Evolutionary conservation across 352 stramenopile genomes (phyloP).

Genomic region (Aphanomyces cochlioides): DNA sequence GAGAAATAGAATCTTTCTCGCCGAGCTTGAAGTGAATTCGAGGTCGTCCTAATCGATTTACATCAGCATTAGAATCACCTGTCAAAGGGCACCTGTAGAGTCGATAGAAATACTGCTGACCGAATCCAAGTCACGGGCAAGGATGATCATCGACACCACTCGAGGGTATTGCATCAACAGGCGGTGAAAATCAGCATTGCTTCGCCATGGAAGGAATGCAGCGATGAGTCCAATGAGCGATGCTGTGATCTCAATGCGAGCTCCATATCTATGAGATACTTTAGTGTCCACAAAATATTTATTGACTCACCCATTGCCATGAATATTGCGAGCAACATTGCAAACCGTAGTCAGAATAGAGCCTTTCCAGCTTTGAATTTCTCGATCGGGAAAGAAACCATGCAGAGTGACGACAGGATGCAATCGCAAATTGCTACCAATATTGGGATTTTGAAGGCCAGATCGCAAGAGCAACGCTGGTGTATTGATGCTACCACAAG

Average conservation of each 20-base stretch:
- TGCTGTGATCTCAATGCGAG: constrained; percentile 32
- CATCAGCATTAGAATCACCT: not conserved
- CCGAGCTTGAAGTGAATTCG: constrained; percentile 4
- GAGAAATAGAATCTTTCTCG: constrained; percentile 30
- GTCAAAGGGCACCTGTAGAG: too few species aligned
- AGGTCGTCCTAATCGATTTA: not conserved
- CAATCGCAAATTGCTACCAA: constrained; percentile 33
- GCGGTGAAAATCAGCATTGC: constrained; percentile 3
- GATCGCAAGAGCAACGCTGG: constrained; percentile 34
- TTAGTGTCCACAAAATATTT: not conserved
- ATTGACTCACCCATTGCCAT: constrained; percentile 18
- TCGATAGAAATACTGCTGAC: not conserved
- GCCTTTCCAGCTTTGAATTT: constrained; percentile 28
- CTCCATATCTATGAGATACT: constrained; percentile 27
- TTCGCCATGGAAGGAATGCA: not conserved
- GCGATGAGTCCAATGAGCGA: constrained; percentile 24
- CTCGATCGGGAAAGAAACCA: constrained; percentile 22
- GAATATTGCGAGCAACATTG: constrained; percentile 27
- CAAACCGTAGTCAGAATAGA: constrained; percentile 36
- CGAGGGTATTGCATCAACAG: not conserved
- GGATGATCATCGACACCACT: not conserved
- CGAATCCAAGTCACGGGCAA: constrained; percentile 5
- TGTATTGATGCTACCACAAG: constrained; percentile 32
- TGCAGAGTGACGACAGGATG: constrained; percentile 32
- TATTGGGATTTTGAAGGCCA: constrained; percentile 34